A percentile compares a stretch with the other conserved stretches of the same genome.
Evolutionary conservation across 2,329 filamentous ascomycete species (phyloP).

Genomic region (Arthrobotrys conoides): DNA sequence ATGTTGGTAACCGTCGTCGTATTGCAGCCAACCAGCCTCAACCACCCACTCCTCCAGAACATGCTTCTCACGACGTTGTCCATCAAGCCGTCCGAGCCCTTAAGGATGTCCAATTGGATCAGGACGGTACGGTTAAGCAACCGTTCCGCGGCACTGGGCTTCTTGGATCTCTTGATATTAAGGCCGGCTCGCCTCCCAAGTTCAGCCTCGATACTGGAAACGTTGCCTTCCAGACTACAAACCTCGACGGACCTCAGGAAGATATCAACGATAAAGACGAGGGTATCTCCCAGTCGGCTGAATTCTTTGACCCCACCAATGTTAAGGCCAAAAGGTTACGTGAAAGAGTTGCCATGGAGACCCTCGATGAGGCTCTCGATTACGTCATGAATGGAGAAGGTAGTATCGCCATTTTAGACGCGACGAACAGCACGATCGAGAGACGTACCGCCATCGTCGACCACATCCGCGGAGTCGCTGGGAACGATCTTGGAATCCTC

Average conservation of each 20-base stretch:
- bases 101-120: conserved; percentile 53
- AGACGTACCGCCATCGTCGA: conserved; percentile 87
- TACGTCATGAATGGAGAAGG: conserved; percentile 87
- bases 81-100: conserved; percentile 45
- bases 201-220: conserved; percentile 56
- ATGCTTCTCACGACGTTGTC: conserved; percentile 43
- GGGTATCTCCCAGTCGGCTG: conserved; percentile 85
- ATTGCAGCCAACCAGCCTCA: conserved; percentile 76
- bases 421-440: conserved; percentile 94
- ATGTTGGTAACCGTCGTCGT: conserved; percentile 91
- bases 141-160: conserved; percentile 58
- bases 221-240: conserved; percentile 60
- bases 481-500: conserved; percentile 86
- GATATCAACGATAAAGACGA: conserved; percentile 67
- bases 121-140: conserved; percentile 51
- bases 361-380: conserved; percentile 89
- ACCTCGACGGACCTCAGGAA: conserved; percentile 61
- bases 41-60: conserved; percentile 48
- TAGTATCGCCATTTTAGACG: conserved; percentile 94
- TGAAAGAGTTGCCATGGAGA: conserved; percentile 92
- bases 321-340: conserved; percentile 83
- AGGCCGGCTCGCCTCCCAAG: conserved; percentile 34
- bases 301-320: conserved; percentile 94
- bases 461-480: conserved; percentile 84
- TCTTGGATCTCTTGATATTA: conserved; percentile 34